Conservation (phyloP, 805 yeast species). For the Hemisphaericaspora nanyangensis region DNA sequence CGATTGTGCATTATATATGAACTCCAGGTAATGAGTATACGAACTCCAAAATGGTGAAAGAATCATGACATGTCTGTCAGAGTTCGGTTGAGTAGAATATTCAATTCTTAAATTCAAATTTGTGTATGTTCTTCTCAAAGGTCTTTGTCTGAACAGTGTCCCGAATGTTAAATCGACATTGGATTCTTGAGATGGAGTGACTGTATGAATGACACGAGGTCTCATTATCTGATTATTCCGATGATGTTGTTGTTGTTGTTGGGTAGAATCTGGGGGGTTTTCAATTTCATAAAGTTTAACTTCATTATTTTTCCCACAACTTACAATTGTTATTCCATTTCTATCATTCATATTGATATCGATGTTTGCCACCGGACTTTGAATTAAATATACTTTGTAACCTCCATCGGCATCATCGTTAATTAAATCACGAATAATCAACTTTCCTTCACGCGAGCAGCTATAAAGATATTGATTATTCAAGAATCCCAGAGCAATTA, state of each 20-base stretch:
- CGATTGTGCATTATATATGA: constrained; percentile 8
- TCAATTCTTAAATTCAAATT: constrained; percentile 2
- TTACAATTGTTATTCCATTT: constrained; percentile 12
- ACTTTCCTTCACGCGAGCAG: constrained; percentile 31
- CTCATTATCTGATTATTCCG: too few species aligned
- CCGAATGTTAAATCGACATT: background rate
- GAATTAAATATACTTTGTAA: constrained; percentile 21
- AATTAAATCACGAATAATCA: constrained; percentile 31
- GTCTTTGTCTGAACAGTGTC: constrained; percentile 1
- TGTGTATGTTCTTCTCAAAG: constrained; percentile 1
- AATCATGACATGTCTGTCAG: constrained; percentile 1
- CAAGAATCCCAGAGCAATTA: constrained; percentile 23
- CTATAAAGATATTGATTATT: constrained; percentile 26
- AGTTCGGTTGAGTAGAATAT: background rate
- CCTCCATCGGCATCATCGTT: constrained; percentile 32
- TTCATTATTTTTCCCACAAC: constrained; percentile 26
- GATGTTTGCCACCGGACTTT: constrained; percentile 21
- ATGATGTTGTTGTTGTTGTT: too few species aligned
- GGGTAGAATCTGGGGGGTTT: too few species aligned
- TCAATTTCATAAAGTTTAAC: constrained; percentile 23
- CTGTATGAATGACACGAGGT: too few species aligned
- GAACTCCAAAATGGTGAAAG: constrained; percentile 14
- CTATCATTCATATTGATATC: constrained; percentile 11
- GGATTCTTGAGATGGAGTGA: too few species aligned
- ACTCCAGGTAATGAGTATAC: constrained; percentile 7